Percentiles rank a stretch among this genome's conserved stretches.
Conservation (phyloP, 495 filamentous ascomycete species). For the Tuber umbilicatum region DNA sequence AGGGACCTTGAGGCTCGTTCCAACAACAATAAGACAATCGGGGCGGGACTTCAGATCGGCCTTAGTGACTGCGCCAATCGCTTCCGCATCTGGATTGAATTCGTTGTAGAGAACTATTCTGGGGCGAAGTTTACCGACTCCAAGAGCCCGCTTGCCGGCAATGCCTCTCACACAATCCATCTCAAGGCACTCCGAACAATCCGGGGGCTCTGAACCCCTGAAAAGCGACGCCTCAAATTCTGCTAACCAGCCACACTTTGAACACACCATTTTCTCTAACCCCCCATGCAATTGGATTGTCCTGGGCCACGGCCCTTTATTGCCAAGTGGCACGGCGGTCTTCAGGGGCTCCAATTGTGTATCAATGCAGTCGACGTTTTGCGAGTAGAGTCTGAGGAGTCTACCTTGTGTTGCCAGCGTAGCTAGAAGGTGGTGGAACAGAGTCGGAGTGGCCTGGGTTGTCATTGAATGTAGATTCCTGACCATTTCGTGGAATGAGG, state of each 20-base stretch:
- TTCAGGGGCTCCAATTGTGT: conserved; percentile 71
- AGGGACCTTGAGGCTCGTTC: conserved; percentile 90
- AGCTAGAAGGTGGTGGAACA: conserved; percentile 90
- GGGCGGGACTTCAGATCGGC: conserved; percentile 77
- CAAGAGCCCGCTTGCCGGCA: conserved; percentile 85
- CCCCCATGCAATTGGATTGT: conserved; percentile 93
- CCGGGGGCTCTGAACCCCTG: conserved; percentile 73
- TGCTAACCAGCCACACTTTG: conserved; percentile 73
- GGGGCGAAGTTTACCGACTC: conserved; percentile 81
- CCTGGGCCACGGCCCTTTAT: conserved; percentile 83
- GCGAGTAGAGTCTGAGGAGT: conserved; percentile 84
- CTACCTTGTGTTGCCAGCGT: conserved; percentile 82
- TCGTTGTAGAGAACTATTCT: conserved; percentile 97
- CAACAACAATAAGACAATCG: conserved; percentile 88
- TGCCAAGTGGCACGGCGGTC: conserved; percentile 62
- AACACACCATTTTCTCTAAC: conserved; percentile 90
- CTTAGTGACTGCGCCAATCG: conserved; percentile 81
- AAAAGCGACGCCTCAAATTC: conserved; percentile 75
- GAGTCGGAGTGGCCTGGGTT: conserved; percentile 68
- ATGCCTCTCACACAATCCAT: conserved; percentile 69
- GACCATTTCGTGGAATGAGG: conserved; percentile 92
- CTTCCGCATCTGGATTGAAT: conserved; percentile 89
- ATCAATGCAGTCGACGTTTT: conserved; percentile 94
- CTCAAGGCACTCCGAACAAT: conserved; percentile 66
- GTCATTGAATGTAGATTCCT: conserved; percentile 72